Base-by-base conservation (phyloP, 108 stramenopile species). In the Hondaea fermentalgiana region DNA sequence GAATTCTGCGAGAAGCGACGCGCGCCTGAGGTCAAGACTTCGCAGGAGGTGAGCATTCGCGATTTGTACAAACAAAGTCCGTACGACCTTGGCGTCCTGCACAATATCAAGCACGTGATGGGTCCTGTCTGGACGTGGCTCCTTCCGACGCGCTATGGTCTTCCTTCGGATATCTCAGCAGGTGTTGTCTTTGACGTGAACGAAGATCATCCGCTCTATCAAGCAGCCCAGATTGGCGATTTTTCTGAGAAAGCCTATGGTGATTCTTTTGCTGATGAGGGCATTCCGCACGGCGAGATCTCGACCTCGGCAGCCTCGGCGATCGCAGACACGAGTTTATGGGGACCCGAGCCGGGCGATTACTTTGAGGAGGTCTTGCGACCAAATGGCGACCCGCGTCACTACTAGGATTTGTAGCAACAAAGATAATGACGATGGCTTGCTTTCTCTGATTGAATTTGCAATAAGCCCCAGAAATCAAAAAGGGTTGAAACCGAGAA, bases 1-100 rank as follows among this genome's bases (percentile, higher is more conserved):
- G 76, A 83, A 4, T 83, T 83, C 23, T 83, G 76, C 76, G 76
- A 83, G 76, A 83, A 83, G 76, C 76, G 76, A 16, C 76, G 76
- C 51, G 76, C 76, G 76, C 49, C 45, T 12, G 19, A 8, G 10
- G 51, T 25, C 45, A 83, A 83, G 76, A 28, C 76, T 6, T 19
- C 76, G 51, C 76, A 83, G 23, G 76, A 53, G n/a, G n/a, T 53
- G n/a, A 47, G 76, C 51, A 45, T 83, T 14, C 45, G 51, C 19
- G 76, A 83, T 17, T 45, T 83, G n/a, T 83, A 83, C 51, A 28
- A 12, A 12, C 44, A 28, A 47, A 53, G 49, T 53, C 76, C 76
- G 6, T 83, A 83, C 76, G 76, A 83, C 51, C 51, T 83, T 12
- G 51, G 76, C 23, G 76, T 83, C 6, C 49, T 25, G 19, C 76